Base-by-base conservation (phyloP, 306 rosid genomes). In the Vicia faba region DNA sequence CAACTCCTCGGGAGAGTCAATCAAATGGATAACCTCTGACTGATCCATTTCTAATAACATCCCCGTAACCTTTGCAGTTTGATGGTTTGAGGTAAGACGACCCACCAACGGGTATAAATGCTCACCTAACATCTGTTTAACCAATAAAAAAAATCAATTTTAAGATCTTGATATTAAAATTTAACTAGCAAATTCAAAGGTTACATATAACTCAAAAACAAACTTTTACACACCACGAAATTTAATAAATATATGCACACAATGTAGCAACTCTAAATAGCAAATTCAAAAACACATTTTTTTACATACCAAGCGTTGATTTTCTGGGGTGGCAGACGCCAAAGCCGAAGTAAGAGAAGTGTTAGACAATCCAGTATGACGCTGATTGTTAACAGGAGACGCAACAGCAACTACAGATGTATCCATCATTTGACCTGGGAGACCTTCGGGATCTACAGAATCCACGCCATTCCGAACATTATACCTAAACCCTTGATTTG, bases 1-100 rank as follows among this genome's bases (percentile, higher is more conserved):
- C 67, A 89, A 60, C 59, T 83, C 98, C 18, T 89, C 96, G 0
- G 95, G 95, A 18, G 96, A 80, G 73, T 92, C 96, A 1, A 92
- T 84, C 59, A 89, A 95, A 83, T 92, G 96, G 49, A 92, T 84
- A 31, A 92, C 96, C 83, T 92, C 96, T 0, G 98, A 79, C 66
- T 85, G 91, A 44, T 92, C 98, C 98, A 92, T 89, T 79, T 92
- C 98, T 65, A 92, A 81, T 70, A 87, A 61, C 96, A 89, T 87
- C 48, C 96, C 91, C 0, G 95, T 92, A 54, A 92, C 95, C 84
- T 87, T 89, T 3, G 90, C 87, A 0, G 92, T 63, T 26, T 77
- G 40, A 33, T 61, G 59, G 14, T 71, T 78, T 5, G 78, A 78
- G 35, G 89, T 84, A 38, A 89, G 83, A 4, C 76, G 84, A 29